Percentiles rank a stretch among this genome's conserved stretches.
Conservation (phyloP, 345 rosid genomes). For the Populus simonii region DNA sequence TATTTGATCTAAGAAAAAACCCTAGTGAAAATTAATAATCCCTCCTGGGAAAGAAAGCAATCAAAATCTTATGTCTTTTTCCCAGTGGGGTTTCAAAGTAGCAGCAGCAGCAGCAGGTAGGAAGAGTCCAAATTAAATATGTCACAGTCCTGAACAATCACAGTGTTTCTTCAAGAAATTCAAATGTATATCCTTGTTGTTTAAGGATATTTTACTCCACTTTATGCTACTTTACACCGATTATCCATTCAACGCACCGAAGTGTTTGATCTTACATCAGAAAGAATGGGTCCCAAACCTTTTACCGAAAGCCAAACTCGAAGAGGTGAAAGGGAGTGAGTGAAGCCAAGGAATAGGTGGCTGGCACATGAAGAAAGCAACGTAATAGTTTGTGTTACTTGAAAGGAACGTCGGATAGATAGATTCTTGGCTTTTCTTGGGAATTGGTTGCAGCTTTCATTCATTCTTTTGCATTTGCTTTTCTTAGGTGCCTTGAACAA, state of each 20-base stretch:
- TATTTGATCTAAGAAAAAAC: background rate
- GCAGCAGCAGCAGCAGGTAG: background rate
- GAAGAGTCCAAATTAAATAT: background rate
- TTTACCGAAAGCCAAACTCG: background rate
- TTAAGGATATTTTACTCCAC: background rate
- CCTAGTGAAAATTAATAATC: background rate
- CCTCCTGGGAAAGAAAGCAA: background rate
- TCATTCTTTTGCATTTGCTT: background rate
- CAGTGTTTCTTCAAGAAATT: background rate
- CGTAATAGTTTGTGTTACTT: background rate
- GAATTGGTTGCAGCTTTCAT: slow-evolving; percentile 6
- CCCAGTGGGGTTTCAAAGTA: background rate
- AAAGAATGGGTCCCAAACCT: background rate
- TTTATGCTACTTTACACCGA: background rate
- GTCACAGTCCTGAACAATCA: background rate
- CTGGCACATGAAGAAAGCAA: slow-evolving; percentile 10
- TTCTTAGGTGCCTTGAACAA: background rate
- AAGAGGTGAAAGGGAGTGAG: background rate
- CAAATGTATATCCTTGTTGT: background rate
- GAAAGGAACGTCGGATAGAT: background rate
- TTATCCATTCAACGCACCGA: background rate
- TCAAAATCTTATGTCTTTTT: background rate
- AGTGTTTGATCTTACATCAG: background rate
- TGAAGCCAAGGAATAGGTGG: background rate
- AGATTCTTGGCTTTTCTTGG: slow-evolving; percentile 3